A percentile compares a stretch with the other conserved stretches of the same genome.
Conservation (phyloP, 2,329 filamentous ascomycete species). For the Calcarisporium arbuscula region DNA sequence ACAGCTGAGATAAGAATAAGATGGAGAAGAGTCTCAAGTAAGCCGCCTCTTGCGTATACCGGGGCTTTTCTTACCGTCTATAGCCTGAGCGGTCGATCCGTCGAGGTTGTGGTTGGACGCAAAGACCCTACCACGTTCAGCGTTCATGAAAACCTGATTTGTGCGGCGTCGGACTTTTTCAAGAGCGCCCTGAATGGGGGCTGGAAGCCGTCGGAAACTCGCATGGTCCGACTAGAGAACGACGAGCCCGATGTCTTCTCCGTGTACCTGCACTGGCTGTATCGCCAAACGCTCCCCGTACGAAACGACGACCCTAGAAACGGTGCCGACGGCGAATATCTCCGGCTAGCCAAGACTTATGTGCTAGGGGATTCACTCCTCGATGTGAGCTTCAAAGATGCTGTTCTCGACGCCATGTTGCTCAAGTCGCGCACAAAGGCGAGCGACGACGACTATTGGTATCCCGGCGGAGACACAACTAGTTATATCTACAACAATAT, state of each 20-base stretch:
- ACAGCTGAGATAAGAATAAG: too few relatives aligned
- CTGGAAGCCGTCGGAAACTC: conserved; percentile 2
- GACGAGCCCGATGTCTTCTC: conserved; percentile 4
- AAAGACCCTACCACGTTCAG: neutral
- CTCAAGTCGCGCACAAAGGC: conserved; percentile 1
- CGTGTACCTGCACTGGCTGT: conserved; percentile 8
- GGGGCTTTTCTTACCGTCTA: neutral
- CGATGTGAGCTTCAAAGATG: conserved; percentile 6
- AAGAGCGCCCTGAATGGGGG: conserved; percentile 4
- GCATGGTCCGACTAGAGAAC: conserved; percentile 1
- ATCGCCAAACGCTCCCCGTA: conserved; percentile 4
- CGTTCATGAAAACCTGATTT: conserved; percentile 6
- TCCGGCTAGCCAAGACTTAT: conserved; percentile 8
- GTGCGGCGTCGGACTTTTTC: conserved; percentile 5
- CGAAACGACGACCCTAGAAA: conserved; percentile 2
- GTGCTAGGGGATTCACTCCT: conserved; percentile 7
- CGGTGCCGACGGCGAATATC: conserved; percentile 4
- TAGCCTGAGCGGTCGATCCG: conserved; percentile 3
- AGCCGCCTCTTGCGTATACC: too few relatives aligned
- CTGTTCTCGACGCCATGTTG: conserved; percentile 7
- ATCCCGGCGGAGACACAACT: conserved; percentile 3
- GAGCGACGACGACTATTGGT: neutral
- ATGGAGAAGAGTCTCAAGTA: too few relatives aligned
- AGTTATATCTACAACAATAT: conserved; percentile 5
- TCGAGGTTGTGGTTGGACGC: conserved; percentile 6